Evolutionary conservation across 306 rosid genomes (phyloP).

Genomic region (Prunus padus): DNA sequence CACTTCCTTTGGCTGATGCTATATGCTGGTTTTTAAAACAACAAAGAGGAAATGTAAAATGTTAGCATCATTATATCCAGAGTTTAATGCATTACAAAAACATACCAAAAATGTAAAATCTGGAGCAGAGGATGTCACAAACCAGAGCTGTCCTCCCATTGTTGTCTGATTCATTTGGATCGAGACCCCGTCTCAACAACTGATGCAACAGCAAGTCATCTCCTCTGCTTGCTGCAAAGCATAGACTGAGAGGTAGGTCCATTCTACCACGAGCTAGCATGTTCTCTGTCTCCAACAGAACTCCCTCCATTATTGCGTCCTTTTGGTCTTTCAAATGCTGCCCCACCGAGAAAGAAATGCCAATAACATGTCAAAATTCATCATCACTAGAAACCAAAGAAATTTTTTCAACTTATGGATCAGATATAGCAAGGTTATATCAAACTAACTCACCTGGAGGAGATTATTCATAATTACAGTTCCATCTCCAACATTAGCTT

Average conservation of each 20-base stretch:
- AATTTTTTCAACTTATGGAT: neutral
- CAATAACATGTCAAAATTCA: neutral
- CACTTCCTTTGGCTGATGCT: constrained; percentile 71
- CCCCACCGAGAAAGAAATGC: constrained; percentile 22
- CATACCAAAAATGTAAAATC: neutral
- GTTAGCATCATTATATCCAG: neutral
- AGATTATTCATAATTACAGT: constrained; percentile 89
- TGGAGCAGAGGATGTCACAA: constrained; percentile 21
- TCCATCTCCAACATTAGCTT: constrained; percentile 89
- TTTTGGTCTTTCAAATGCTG: constrained; percentile 72
- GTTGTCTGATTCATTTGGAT: constrained; percentile 79
- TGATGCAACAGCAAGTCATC: constrained; percentile 76
- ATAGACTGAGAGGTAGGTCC: constrained; percentile 85
- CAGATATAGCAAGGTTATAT: neutral
- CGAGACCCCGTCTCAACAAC: constrained; percentile 66
- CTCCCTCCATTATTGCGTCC: constrained; percentile 85
- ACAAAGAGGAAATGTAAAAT: neutral
- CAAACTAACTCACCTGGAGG: constrained; percentile 61
- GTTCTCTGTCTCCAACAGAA: constrained; percentile 74
- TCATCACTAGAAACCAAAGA: neutral
- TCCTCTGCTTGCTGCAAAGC: constrained; percentile 79
- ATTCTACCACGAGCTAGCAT: constrained; percentile 81
- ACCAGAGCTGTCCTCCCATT: constrained; percentile 85
- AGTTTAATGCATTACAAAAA: neutral
- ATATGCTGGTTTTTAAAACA: constrained; percentile 56